Percentiles rank a stretch among this genome's conserved stretches.
These are phyloP conservation scores for Sugiyamaella novakii DNA, from an alignment of 1,139 yeast species.

Conservation along the genomic window DNA sequence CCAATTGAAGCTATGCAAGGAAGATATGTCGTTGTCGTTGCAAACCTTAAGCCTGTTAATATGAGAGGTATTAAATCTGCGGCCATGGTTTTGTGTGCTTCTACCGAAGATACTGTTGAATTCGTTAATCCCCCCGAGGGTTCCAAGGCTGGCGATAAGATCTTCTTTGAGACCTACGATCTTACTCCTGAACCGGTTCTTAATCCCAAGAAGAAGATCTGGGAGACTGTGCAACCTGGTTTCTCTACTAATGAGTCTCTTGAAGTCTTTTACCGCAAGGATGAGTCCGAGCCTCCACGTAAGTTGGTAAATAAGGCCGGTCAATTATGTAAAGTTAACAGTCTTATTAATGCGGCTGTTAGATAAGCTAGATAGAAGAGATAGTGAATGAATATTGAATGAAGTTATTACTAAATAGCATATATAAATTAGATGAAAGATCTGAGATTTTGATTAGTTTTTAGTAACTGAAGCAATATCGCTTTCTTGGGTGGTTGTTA, in stretches of 20 bases:
- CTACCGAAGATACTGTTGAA: constrained; percentile 66
- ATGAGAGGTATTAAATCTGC: constrained; percentile 94
- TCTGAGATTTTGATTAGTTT: too few species aligned
- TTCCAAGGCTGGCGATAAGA: constrained; percentile 94
- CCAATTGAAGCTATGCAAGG: constrained; percentile 82
- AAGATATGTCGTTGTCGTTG: constrained; percentile 78
- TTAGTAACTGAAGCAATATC: too few species aligned
- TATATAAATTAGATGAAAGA: too few species aligned
- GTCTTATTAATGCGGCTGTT: constrained; percentile 72
- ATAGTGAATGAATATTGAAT: not conserved
- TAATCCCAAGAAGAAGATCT: constrained; percentile 97
- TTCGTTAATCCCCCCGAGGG: constrained; percentile 94
- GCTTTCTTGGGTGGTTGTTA: too few species aligned
- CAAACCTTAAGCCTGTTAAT: constrained; percentile 86
- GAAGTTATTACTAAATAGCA: too few species aligned
- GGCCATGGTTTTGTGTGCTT: constrained; percentile 97
- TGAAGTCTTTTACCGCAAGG: constrained; percentile 79
- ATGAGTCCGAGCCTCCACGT: constrained; percentile 78
- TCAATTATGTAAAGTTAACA: constrained; percentile 67
- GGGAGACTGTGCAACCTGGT: constrained; percentile 92
- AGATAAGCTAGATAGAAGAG: constrained; percentile 48
- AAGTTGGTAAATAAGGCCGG: constrained; percentile 79
- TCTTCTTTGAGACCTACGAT: constrained; percentile 88
- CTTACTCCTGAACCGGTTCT: constrained; percentile 82
- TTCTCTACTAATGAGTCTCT: constrained; percentile 77